Percentiles rank a stretch among this genome's conserved stretches.
Evolutionary conservation across 208 protist genomes (phyloP).

Genomic region (Trichomonas gallinae): DNA sequence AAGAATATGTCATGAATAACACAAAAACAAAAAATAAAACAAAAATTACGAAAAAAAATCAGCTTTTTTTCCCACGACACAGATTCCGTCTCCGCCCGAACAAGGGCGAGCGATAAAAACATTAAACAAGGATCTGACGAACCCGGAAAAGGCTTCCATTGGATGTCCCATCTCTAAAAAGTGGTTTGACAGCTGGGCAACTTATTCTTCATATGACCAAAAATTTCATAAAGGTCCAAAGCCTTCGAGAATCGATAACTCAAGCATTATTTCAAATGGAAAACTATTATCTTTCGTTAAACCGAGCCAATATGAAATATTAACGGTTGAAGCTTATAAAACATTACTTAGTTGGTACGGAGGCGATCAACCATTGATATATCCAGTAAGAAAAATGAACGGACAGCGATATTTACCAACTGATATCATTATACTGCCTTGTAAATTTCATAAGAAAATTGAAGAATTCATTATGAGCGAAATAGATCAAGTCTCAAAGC

Average conservation of each 20-base stretch:
- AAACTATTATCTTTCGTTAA: background rate
- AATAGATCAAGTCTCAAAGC: background rate
- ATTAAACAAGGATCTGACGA: background rate
- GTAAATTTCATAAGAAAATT: background rate
- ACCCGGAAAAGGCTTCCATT: background rate
- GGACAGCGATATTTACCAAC: background rate
- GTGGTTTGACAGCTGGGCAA: background rate
- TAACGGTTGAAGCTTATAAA: background rate
- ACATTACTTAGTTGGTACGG: background rate
- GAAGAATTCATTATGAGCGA: background rate
- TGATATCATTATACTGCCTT: background rate
- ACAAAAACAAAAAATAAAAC: no score
- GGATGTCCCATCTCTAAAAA: background rate
- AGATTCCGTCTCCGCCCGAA: background rate
- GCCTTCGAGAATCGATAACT: background rate
- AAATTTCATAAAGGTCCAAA: background rate
- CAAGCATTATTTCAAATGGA: background rate
- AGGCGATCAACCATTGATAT: background rate
- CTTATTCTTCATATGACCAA: background rate
- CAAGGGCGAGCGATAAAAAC: background rate
- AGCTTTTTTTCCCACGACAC: no score
- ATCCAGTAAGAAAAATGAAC: background rate
- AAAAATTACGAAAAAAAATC: no score
- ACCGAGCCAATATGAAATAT: background rate
- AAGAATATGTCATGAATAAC: no score